Conservation (phyloP, 1,139 yeast species). For the Yamadazyma triangularis region DNA sequence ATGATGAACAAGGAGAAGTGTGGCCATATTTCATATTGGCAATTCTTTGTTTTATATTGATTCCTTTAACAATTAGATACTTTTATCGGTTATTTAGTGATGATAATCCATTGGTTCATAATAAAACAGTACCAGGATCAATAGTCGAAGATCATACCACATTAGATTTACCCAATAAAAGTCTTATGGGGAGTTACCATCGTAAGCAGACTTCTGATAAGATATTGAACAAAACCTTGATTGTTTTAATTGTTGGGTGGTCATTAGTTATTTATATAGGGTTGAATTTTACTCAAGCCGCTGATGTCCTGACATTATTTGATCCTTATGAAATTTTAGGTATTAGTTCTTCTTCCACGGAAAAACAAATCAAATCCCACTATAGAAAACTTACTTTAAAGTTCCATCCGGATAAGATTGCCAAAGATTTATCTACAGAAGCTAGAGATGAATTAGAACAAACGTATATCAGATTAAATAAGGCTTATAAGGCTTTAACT, state of each 20-base stretch:
- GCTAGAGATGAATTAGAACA: constrained; percentile 63
- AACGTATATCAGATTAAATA: constrained; percentile 74
- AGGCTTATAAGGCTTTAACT: constrained; percentile 92
- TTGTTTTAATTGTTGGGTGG: constrained; percentile 67
- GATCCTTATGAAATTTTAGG: constrained; percentile 92
- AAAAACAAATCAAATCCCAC: constrained; percentile 72
- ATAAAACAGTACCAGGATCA: constrained; percentile 28
- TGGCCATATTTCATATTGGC: constrained; percentile 95
- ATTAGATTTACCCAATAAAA: constrained; percentile 37
- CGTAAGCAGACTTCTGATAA: constrained; percentile 31
- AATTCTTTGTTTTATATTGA: constrained; percentile 51
- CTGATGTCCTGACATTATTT: constrained; percentile 47
- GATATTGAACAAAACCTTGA: constrained; percentile 41
- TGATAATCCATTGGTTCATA: constrained; percentile 19
- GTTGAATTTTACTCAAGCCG: constrained; percentile 43
- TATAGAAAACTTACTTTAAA: constrained; percentile 84
- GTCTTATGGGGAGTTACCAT: constrained; percentile 39
- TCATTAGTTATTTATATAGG: constrained; percentile 47
- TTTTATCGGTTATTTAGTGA: constrained; percentile 21
- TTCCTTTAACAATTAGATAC: constrained; percentile 64
- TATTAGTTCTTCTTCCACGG: constrained; percentile 62
- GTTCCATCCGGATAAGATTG: constrained; percentile 91
- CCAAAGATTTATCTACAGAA: constrained; percentile 59
- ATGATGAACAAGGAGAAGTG: constrained; percentile 89
- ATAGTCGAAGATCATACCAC: constrained; percentile 24